Evolutionary conservation across 2,329 filamentous ascomycete species (phyloP), one percentile per base, ranked within the genome.

Genomic region (Epicoccum sorghinum): DNA sequence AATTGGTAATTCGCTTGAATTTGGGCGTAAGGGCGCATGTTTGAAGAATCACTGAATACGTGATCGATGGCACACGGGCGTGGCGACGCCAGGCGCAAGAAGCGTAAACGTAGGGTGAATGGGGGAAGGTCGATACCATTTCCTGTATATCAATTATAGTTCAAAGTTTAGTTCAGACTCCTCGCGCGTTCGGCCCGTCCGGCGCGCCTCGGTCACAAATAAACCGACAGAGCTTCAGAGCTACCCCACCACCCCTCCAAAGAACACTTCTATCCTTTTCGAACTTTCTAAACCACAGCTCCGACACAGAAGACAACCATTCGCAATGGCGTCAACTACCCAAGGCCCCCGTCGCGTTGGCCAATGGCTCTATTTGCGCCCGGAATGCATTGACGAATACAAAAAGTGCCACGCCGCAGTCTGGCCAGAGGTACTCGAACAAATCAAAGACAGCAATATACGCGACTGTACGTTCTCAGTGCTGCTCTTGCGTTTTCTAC

Each of bases 361-460:
- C 35, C 89, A 92, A 74, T 88, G 91, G 60, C 81, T 93, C 48
- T 86, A 85, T 68, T 82, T 93, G 51, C 89, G 86, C 74, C 84
- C 85, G 10, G 84, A 88, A 59, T 83, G 79, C 57, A 77, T 89
- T 12, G 82, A 83, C 22, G 83, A 86, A 60, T 93, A 93, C 78
- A 92, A 90, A 72, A 82, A 86, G 65, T 87, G 85, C 58, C 90
- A 93, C 69, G 86, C 85, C 6, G 82, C 81, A 4, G 88, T 91
- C 0, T 93, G 89, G 90, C 89, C 89, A 5, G 88, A 89, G 64
- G 89, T 95, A 1, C 76, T 90, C 30, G 81, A 85, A 71, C 88
- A 91, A 76, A 92, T 93, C 67, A 86, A 87, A 69, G 84, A 87
- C 36, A 90, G 86, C 71, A 89, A 89, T 61, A 90, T 93, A 54